Percentiles rank a stretch among this genome's conserved stretches.
These are phyloP conservation scores for Clathrospora elynae DNA, from an alignment of 2,329 filamentous ascomycete genomes.

Conservation along the genomic window DNA sequence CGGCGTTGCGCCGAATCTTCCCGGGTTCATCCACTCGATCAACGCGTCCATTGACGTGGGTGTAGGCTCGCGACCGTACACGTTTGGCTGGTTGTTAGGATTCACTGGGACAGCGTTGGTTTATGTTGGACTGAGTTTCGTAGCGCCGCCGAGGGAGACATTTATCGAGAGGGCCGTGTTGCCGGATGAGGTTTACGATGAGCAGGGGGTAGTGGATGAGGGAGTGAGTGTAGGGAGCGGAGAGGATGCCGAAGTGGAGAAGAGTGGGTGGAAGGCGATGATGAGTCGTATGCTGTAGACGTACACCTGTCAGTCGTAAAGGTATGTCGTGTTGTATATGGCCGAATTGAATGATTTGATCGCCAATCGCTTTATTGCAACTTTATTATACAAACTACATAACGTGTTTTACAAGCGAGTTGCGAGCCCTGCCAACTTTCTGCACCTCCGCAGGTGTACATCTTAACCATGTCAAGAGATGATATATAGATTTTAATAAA, in stretches of 20 bases:
- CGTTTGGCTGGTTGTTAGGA: conserved; percentile 70
- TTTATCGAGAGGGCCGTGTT: conserved; percentile 51
- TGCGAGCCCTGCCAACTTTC: no score
- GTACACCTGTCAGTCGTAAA: no score
- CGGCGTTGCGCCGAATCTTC: conserved; percentile 62
- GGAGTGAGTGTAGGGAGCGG: conserved; percentile 34
- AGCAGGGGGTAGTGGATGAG: conserved; percentile 35
- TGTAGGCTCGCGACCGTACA: conserved; percentile 61
- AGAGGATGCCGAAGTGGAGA: conserved; percentile 32
- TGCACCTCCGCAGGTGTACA: no score
- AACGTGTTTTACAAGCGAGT: no score
- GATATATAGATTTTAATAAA: no score
- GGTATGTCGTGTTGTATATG: no score
- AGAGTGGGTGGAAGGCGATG: conserved; percentile 42
- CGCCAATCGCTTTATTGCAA: no score
- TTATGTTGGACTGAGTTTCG: conserved; percentile 59
- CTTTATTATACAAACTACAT: no score
- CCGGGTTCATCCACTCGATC: conserved; percentile 57
- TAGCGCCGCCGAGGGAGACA: conserved; percentile 56
- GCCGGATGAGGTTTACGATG: conserved; percentile 49
- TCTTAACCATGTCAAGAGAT: no score
- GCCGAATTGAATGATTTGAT: no score
- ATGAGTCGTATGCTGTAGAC: conserved; percentile 41
- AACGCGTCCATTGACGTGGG: conserved; percentile 50
- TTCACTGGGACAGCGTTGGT: conserved; percentile 62